Evolutionary conservation across 192 early-diverging fungal genomes (phyloP), one percentile per base, ranked within the genome.

Genomic region (Fimicolochytrium jonesii): DNA sequence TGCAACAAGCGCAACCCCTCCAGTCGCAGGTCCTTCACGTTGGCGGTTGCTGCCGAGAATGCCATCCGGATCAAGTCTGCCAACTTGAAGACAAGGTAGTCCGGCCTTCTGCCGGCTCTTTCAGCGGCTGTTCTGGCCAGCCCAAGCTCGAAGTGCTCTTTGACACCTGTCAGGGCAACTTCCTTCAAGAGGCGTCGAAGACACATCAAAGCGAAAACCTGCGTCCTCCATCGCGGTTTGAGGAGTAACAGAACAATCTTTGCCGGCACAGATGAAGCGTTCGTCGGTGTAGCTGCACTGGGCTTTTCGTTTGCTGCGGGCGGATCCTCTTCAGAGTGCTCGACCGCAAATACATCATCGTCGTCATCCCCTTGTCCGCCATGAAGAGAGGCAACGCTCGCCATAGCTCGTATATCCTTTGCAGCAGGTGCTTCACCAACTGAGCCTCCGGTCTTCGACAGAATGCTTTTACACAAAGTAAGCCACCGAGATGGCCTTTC

Each of bases 61-160:
- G 92, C 90, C 61, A 95, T 85, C 6, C 92, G 87, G 36, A 99
- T 87, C 42, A 99, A 50, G 52, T 97, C 95, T 0, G 85, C 82
- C 0, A 99, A 72, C 34, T 82, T 74, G 36, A 90, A 83, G 1
- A 90, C 86, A 11, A 93, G 68, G 48, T 78, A 92, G 56, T 92
- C 90, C 3, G 77, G 77, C 10, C 42, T 57, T 33, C 26, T 58
- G 23, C 23, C 28, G 2, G 5, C 53, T 18, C 30, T 18, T 13
- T 54, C 51, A 36, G 18, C 34, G 9, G 18, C 20, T 36, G 20
- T 11, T 28, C 47, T 44, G 6, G 64, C 64, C 35, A 66, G 37
- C 4, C 66, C 58, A 29, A 93, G 71, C 70, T 93, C 80, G 44
- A 89, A 76, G 71, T 93, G 89, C 43, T 87, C 86, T 0, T 56